Conservation (phyloP, 805 yeast genomes). For the Candida silvatica region DNA sequence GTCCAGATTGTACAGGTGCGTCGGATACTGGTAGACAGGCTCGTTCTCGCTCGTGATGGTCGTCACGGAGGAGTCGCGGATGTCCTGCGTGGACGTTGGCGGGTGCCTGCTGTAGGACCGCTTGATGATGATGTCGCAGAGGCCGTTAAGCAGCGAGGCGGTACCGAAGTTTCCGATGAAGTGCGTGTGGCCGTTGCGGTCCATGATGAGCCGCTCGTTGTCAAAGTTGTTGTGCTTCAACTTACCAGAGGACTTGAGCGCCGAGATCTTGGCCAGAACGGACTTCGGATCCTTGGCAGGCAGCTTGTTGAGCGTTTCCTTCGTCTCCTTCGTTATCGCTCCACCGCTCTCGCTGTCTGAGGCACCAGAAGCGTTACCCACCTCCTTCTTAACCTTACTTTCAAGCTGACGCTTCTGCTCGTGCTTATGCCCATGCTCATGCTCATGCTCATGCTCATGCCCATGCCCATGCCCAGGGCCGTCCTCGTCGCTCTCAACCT, state of each 20-base stretch:
- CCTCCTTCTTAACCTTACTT: not conserved
- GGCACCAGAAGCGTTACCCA: not conserved
- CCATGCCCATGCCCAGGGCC: not conserved
- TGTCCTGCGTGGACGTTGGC: constrained; percentile 26
- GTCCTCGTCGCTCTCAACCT: constrained; percentile 4
- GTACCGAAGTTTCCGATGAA: constrained; percentile 40
- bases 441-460: too few species aligned
- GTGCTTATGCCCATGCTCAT: too few species aligned
- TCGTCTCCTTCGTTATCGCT: not conserved
- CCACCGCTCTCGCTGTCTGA: not conserved
- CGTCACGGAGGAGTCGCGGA: constrained; percentile 25
- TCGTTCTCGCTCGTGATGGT: constrained; percentile 27
- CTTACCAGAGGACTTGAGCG: constrained; percentile 14
- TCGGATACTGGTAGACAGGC: constrained; percentile 26
- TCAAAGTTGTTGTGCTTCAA: constrained; percentile 16
- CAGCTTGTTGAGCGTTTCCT: not conserved
- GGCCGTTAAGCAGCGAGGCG: constrained; percentile 32
- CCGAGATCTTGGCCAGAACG: constrained; percentile 4
- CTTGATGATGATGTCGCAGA: constrained; percentile 34
- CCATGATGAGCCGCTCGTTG: constrained; percentile 31
- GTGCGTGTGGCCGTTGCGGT: constrained; percentile 37
- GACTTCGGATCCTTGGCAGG: not conserved
- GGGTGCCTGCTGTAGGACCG: constrained; percentile 24
- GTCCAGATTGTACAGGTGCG: constrained; percentile 24
- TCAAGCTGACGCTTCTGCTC: too few species aligned